Percentiles rank a stretch among this genome's conserved stretches.
Evolutionary conservation across 306 rosid genomes (phyloP).

Genomic region (Sesbania bispinosa): DNA sequence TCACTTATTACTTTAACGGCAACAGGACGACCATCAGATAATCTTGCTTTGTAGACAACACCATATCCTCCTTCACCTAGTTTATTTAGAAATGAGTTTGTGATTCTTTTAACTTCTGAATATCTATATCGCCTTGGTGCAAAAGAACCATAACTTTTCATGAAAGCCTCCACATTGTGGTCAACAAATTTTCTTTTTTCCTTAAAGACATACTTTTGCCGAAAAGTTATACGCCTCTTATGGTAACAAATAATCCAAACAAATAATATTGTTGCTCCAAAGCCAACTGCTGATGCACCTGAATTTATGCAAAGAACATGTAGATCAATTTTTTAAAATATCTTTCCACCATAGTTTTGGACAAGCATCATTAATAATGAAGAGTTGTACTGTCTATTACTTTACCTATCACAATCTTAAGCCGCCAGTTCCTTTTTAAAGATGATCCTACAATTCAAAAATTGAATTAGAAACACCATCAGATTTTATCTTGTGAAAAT

Average conservation of each 20-base stretch:
- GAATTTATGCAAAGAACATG: background rate
- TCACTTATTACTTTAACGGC: conserved; percentile 35
- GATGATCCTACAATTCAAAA: no score
- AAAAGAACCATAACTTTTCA: background rate
- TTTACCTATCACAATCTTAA: no score
- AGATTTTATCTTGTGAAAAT: no score
- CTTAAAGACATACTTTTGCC: background rate
- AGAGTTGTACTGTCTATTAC: no score
- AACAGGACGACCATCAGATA: conserved; percentile 33
- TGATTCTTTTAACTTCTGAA: conserved; percentile 20
- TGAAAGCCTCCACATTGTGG: background rate
- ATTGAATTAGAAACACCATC: no score
- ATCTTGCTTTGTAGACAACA: conserved; percentile 33
- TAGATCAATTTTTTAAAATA: no score
- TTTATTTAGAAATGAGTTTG: conserved; percentile 23
- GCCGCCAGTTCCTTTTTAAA: no score
- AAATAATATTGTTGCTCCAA: background rate
- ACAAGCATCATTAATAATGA: no score
- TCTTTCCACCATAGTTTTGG: no score
- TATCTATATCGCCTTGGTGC: conserved; percentile 28
- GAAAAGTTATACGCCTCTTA: background rate
- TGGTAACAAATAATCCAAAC: background rate
- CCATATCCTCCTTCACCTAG: conserved; percentile 48
- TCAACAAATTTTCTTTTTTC: background rate
- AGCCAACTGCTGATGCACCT: background rate